Evolutionary conservation across 805 yeast genomes (phyloP).

Genomic region (Yarrowia keelungensis): DNA sequence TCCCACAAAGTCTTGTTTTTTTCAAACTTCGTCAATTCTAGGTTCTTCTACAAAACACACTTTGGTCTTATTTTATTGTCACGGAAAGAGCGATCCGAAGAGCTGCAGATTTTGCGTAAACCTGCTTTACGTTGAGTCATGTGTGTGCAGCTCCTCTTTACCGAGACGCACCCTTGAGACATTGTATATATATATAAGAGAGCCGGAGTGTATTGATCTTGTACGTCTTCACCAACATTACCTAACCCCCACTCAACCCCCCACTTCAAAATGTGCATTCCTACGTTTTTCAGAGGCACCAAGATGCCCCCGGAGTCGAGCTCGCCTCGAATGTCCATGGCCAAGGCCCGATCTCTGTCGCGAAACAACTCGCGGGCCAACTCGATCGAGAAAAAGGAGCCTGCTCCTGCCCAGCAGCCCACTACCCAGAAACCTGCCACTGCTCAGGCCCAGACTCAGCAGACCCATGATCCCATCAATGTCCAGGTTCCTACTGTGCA

Average conservation of each 20-base stretch:
- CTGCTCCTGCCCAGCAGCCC: not conserved
- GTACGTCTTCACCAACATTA: too few relatives aligned
- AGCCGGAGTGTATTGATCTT: too few relatives aligned
- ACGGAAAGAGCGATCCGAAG: not conserved
- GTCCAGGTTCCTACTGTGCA: too few relatives aligned
- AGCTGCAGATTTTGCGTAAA: not conserved
- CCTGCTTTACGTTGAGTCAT: not conserved
- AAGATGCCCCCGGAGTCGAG: not conserved
- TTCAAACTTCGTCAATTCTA: too few relatives aligned
- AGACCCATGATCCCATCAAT: too few relatives aligned
- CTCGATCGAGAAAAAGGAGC: not conserved
- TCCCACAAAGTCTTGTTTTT: too few relatives aligned
- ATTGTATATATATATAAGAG: not conserved
- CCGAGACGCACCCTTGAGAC: constrained; percentile 8
- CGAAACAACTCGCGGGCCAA: not conserved
- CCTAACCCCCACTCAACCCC: not conserved
- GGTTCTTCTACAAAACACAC: too few relatives aligned
- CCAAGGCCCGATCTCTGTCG: not conserved
- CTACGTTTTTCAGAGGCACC: not conserved
- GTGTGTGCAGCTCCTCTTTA: not conserved
- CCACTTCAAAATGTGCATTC: not conserved
- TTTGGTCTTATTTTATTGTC: not conserved
- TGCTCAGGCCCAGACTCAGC: not conserved
- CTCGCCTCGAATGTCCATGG: not conserved
- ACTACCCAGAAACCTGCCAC: not conserved